phyloP scores from a whole-genome alignment of 306 rosid genomes.

The Glycine tomentella region DNA sequence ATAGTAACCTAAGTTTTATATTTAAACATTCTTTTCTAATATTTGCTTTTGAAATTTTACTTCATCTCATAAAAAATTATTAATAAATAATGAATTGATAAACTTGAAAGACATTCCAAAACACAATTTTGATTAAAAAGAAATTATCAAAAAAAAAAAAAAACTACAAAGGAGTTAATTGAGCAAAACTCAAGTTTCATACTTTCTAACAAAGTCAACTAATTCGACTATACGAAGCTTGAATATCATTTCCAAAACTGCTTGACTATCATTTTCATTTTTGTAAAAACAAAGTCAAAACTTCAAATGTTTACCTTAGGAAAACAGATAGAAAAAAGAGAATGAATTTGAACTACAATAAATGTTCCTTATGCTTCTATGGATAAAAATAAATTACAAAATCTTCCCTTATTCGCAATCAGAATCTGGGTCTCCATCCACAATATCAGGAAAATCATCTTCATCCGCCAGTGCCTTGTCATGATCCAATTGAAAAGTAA shows the following conservation, averaged over 20 bases:
- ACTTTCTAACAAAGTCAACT: neutral
- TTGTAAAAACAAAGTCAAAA: neutral
- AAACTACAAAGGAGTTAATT: neutral
- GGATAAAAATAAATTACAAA: neutral
- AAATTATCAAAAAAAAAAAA: neutral
- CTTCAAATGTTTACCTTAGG: neutral
- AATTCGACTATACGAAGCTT: neutral
- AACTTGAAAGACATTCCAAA: neutral
- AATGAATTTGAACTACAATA: neutral
- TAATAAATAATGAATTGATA: too few species aligned
- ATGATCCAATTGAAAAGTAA: conserved; percentile 35
- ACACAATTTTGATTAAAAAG: neutral
- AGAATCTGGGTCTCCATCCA: conserved; percentile 76
- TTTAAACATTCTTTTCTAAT: neutral
- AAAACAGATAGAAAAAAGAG: neutral
- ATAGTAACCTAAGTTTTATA: too few species aligned
- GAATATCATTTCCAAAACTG: neutral
- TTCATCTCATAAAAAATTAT: neutral
- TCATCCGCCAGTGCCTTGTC: conserved; percentile 44
- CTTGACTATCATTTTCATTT: neutral
- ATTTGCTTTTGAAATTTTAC: neutral
- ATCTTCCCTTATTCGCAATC: conserved; percentile 54
- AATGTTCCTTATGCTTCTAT: too few species aligned
- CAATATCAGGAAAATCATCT: conserved; percentile 75
- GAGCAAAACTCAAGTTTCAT: neutral